phyloP scores from a whole-genome alignment of 2,329 filamentous ascomycete genomes.

The Monilinia fructigena region DNA sequence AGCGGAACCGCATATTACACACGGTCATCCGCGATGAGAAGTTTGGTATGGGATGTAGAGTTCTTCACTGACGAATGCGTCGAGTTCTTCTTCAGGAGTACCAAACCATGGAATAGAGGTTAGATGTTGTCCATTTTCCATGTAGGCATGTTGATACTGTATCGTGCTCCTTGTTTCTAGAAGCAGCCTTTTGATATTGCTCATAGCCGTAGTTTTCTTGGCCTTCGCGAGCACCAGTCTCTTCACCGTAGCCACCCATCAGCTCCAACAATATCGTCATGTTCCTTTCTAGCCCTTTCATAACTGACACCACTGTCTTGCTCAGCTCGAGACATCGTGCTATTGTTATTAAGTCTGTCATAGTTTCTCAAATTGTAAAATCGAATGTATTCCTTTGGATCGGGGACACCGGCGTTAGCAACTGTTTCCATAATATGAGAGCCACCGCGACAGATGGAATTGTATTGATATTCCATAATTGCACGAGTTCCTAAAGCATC shows the following conservation, averaged over 20 bases:
- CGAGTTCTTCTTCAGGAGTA: conserved; percentile 54
- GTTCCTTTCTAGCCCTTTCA: conserved; percentile 62
- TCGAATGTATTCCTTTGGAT: conserved; percentile 71
- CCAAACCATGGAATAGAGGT: conserved; percentile 56
- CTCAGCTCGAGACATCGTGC: conserved; percentile 60
- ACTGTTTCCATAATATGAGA: conserved; percentile 77
- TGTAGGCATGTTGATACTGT: conserved; percentile 76
- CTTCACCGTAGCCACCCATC: conserved; percentile 43
- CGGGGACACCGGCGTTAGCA: conserved; percentile 59
- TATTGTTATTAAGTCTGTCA: conserved; percentile 74
- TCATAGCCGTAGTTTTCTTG: conserved; percentile 41
- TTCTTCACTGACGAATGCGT: conserved; percentile 62
- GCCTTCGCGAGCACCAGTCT: conserved; percentile 41
- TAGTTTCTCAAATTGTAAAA: conserved; percentile 87
- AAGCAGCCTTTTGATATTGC: conserved; percentile 69
- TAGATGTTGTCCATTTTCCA: conserved; percentile 70
- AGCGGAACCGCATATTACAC: conserved; percentile 73
- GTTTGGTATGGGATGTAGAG: conserved; percentile 65
- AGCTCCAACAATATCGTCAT: conserved; percentile 56
- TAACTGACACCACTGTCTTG: conserved; percentile 64
- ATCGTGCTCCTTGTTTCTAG: conserved; percentile 63
- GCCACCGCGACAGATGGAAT: conserved; percentile 74
- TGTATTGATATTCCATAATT: conserved; percentile 87
- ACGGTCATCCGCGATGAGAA: conserved; percentile 78
- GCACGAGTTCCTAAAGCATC: conserved; percentile 73